These are phyloP conservation scores for Eucalyptus cloeziana DNA, from an alignment of 345 rosid genomes.

Conservation along the genomic window DNA sequence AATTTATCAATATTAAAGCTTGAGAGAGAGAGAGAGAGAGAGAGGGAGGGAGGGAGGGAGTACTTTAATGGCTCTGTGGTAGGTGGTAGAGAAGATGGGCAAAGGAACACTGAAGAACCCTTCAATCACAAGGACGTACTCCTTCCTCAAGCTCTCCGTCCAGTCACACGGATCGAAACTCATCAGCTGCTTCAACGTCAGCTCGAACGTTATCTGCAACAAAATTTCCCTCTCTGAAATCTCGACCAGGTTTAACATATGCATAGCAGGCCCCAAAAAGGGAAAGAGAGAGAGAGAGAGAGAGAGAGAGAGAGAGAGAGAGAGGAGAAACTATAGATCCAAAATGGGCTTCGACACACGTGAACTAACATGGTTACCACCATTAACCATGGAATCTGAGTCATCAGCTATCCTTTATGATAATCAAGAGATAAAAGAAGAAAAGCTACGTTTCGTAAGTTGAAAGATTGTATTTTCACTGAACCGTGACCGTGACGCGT, in stretches of 20 bases:
- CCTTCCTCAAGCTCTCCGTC: constrained; percentile 80
- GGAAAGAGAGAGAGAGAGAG: background rate
- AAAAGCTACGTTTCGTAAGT: background rate
- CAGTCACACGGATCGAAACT: constrained; percentile 87
- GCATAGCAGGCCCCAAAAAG: background rate
- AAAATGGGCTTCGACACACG: background rate
- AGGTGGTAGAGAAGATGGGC: constrained; percentile 67
- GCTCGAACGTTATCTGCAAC: constrained; percentile 73
- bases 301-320: background rate
- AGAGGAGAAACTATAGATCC: background rate
- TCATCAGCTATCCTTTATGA: background rate
- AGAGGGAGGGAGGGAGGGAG: background rate
- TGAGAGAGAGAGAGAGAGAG: background rate
- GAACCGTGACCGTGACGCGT: background rate
- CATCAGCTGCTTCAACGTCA: constrained; percentile 82
- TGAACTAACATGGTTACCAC: background rate
- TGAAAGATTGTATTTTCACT: background rate
- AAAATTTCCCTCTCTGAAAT: constrained; percentile 16
- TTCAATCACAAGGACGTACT: constrained; percentile 80
- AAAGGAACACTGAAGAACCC: constrained; percentile 80
- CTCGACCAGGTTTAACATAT: background rate
- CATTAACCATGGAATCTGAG: background rate
- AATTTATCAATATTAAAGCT: background rate
- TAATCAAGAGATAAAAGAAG: background rate
- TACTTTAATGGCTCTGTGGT: constrained; percentile 58